Conservation (phyloP, 306 rosid genomes). For the Cicer chorassanicum region DNA sequence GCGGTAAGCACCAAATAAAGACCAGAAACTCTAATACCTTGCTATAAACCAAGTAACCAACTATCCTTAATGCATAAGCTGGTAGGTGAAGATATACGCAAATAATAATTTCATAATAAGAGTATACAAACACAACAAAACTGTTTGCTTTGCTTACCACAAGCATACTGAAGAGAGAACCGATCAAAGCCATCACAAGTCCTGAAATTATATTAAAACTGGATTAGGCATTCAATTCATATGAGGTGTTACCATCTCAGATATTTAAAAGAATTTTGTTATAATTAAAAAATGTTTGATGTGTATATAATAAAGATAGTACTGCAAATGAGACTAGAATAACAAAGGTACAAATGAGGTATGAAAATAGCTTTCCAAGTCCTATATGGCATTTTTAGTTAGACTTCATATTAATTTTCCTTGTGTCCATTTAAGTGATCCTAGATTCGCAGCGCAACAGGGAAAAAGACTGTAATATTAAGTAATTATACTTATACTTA, state of each 20-base stretch:
- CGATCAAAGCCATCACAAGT: constrained; percentile 74
- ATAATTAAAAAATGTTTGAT: background rate
- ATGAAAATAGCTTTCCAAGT: no score
- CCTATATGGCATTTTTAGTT: no score
- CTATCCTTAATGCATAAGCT: background rate
- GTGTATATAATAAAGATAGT: background rate
- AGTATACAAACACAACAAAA: background rate
- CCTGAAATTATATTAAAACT: constrained; percentile 57
- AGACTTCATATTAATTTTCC: no score
- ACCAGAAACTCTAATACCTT: constrained; percentile 6
- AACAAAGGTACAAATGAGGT: background rate
- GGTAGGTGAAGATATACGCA: background rate
- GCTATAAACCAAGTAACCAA: background rate
- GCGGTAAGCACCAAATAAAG: background rate
- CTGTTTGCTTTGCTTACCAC: constrained; percentile 61
- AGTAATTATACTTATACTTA: no score
- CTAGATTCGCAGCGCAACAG: no score
- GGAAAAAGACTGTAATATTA: no score
- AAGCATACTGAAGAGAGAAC: constrained; percentile 67
- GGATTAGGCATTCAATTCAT: constrained; percentile 28
- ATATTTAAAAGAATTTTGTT: background rate
- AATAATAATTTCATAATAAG: background rate
- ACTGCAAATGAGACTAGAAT: background rate
- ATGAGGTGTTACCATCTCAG: background rate
- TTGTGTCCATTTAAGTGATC: no score